These are phyloP conservation scores for Jatropha curcas DNA, from an alignment of 345 rosid genomes.

Conservation along the genomic window DNA sequence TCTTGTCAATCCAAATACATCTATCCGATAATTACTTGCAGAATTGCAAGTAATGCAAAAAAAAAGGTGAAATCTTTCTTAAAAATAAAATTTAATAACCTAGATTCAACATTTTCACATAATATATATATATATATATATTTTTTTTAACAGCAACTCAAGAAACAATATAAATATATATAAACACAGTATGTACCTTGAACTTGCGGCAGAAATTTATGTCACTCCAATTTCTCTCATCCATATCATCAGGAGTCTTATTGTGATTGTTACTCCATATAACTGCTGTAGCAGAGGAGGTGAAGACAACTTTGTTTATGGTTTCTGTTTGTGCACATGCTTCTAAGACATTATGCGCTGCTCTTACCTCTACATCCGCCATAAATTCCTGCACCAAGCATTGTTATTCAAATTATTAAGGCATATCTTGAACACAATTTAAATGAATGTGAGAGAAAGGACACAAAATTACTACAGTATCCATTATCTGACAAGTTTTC, in stretches of 20 bases:
- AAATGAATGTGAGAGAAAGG: not conserved
- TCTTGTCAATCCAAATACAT: not conserved
- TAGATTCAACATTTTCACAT: no score
- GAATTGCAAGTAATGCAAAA: no score
- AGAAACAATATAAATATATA: no score
- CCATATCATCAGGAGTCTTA: constrained; percentile 30
- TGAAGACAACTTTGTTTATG: constrained; percentile 63
- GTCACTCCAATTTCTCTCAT: constrained; percentile 60
- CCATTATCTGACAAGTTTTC: no score
- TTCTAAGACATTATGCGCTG: constrained; percentile 68
- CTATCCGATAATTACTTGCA: not conserved
- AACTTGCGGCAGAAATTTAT: constrained; percentile 48
- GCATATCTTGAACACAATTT: not conserved
- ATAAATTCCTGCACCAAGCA: constrained; percentile 44
- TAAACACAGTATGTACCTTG: constrained; percentile 44
- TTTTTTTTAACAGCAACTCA: no score
- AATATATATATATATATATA: no score
- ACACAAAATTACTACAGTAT: no score
- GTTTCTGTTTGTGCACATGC: constrained; percentile 66
- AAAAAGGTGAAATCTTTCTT: no score
- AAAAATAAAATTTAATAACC: no score
- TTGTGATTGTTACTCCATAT: constrained; percentile 48
- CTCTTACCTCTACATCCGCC: constrained; percentile 65
- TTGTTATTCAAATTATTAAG: not conserved
- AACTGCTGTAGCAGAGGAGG: constrained; percentile 57